These are phyloP conservation scores for Asterophora lycoperdoides DNA, from an alignment of 768 basidiomycete genomes.

Conservation along the genomic window DNA sequence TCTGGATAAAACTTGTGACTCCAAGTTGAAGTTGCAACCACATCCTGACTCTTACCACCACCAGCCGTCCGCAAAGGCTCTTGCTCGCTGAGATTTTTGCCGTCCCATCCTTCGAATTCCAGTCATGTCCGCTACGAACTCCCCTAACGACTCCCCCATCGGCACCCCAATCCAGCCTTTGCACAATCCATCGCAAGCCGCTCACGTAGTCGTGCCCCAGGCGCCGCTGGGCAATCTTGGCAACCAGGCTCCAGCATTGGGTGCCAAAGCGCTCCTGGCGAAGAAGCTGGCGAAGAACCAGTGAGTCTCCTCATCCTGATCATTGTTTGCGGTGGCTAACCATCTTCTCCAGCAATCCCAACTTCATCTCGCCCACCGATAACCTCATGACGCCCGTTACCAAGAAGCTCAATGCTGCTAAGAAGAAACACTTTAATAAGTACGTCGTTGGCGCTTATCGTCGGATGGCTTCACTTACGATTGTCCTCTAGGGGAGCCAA, in stretches of 20 bases:
- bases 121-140: constrained; percentile 50
- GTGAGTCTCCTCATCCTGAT: constrained; percentile 43
- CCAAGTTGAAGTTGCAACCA: constrained; percentile 1
- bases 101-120: neutral
- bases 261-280: constrained; percentile 86
- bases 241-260: constrained; percentile 66
- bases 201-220: constrained; percentile 72
- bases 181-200: constrained; percentile 81
- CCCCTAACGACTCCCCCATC: constrained; percentile 65
- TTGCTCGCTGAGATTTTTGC: neutral
- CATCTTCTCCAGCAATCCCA: constrained; percentile 62
- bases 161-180: constrained; percentile 69
- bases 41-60: neutral
- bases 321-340: constrained; percentile 11
- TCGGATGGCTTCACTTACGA: constrained; percentile 6
- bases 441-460: constrained; percentile 33
- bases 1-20: constrained; percentile 1
- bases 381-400: constrained; percentile 92
- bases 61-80: neutral
- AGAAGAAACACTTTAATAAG: constrained; percentile 93
- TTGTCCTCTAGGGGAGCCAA: constrained; percentile 48
- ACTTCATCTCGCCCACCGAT: constrained; percentile 90
- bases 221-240: constrained; percentile 70
- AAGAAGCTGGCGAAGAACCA: constrained; percentile 89
- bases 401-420: constrained; percentile 85